These are phyloP conservation scores for Leptodermis oblonga DNA, from an alignment of 257 asterid genomes.

Conservation along the genomic window DNA sequence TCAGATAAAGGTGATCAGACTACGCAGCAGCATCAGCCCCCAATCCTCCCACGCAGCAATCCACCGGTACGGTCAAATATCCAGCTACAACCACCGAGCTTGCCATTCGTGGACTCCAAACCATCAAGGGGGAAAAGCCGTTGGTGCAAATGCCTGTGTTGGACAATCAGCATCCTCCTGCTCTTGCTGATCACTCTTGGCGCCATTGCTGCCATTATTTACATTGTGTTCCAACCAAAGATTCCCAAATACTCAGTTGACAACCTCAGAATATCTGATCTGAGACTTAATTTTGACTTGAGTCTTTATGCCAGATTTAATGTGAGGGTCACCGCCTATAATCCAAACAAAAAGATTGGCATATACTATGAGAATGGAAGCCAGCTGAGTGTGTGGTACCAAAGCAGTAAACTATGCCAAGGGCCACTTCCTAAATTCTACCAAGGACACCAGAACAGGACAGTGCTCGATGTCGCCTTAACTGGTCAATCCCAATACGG, in stretches of 20 bases:
- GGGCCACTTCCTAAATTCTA: conserved; percentile 72
- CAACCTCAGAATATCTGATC: conserved; percentile 68
- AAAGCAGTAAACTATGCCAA: conserved; percentile 57
- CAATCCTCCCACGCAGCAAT: conserved; percentile 17
- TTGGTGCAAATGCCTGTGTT: conserved; percentile 71
- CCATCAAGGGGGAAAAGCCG: conserved; percentile 36
- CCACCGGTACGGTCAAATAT: conserved; percentile 22
- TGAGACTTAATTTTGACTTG: conserved; percentile 65
- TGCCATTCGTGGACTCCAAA: background rate
- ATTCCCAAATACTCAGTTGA: conserved; percentile 76
- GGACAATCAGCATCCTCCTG: conserved; percentile 61
- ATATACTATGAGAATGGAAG: conserved; percentile 87
- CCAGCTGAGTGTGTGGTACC: conserved; percentile 78
- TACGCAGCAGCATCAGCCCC: conserved; percentile 29
- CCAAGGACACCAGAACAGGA: conserved; percentile 77
- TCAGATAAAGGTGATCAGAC: conserved; percentile 34
- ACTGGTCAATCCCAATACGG: conserved; percentile 69
- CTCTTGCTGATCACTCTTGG: conserved; percentile 54
- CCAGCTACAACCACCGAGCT: background rate
- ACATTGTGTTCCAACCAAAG: conserved; percentile 69
- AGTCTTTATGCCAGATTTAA: conserved; percentile 69
- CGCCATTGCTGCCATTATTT: conserved; percentile 56
- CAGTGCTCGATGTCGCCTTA: conserved; percentile 51
- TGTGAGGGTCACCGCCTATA: conserved; percentile 64
- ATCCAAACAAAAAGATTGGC: conserved; percentile 82